Evolutionary conservation across 2,329 filamentous ascomycete species (phyloP).

Genomic region (Trichothecium sympodiale): DNA sequence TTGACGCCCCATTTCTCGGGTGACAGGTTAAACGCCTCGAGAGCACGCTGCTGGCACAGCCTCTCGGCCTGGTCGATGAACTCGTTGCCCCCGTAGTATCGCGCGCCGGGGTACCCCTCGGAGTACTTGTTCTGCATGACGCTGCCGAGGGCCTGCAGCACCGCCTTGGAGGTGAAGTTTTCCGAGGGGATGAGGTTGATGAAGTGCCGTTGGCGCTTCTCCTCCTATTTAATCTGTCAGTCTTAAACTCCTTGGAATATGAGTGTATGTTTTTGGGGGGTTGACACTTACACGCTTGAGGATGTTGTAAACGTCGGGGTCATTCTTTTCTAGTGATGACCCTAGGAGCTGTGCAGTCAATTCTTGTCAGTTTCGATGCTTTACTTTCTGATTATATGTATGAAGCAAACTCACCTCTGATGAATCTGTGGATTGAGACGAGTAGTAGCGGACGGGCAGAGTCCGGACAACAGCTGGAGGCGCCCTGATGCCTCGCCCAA

Average conservation of each 20-base stretch:
- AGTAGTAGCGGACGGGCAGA: no score
- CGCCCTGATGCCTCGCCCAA: no score
- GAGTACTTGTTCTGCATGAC: slow-evolving; percentile 98
- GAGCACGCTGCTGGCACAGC: slow-evolving; percentile 74
- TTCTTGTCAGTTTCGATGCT: no score
- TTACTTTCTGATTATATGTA: no score
- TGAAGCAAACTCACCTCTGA: no score
- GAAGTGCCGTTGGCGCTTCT: slow-evolving; percentile 87
- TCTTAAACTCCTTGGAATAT: no score
- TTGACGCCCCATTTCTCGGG: slow-evolving; percentile 89
- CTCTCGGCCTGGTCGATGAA: slow-evolving; percentile 83
- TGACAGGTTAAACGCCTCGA: slow-evolving; percentile 74
- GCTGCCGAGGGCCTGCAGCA: slow-evolving; percentile 77
- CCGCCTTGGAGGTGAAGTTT: slow-evolving; percentile 84
- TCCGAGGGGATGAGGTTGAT: slow-evolving; percentile 91
- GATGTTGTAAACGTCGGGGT: slow-evolving; percentile 4
- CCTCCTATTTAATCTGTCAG: slow-evolving; percentile 49
- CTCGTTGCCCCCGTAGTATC: slow-evolving; percentile 93
- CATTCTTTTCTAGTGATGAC: slow-evolving; percentile 1
- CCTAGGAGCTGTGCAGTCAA: no score
- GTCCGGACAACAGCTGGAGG: no score
- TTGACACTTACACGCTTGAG: slow-evolving; percentile 6
- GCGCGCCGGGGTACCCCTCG: slow-evolving; percentile 86
- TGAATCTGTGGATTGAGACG: no score
- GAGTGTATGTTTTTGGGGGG: no score